Percentiles rank a stretch among this genome's conserved stretches.
Conservation (phyloP, 306 rosid species). For the Cucurbita ficifolia region DNA sequence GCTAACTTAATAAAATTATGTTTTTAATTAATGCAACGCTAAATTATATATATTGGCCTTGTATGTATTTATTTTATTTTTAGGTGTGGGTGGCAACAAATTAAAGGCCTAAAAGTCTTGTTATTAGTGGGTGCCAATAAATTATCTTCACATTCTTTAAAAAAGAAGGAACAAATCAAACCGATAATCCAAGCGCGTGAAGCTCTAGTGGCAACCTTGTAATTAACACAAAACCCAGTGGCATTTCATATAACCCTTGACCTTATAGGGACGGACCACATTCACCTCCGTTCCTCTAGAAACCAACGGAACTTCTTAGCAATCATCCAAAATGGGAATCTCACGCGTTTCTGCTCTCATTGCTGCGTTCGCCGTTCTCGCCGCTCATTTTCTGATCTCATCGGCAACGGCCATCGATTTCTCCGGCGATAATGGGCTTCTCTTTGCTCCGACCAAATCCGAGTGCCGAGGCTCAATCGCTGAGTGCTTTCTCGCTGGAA, state of each 20-base stretch:
- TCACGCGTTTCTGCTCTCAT: constrained; percentile 3
- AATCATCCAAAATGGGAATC: not conserved
- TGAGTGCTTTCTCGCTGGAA: constrained; percentile 47
- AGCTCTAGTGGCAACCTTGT: not conserved
- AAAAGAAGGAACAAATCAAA: not conserved
- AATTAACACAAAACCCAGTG: not conserved
- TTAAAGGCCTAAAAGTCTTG: not conserved
- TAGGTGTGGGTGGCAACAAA: not conserved
- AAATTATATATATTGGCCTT: no score
- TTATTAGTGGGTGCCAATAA: not conserved
- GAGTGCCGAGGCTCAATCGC: constrained; percentile 2
- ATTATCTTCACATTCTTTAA: not conserved
- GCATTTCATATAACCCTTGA: not conserved
- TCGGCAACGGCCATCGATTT: not conserved
- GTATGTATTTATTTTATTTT: not conserved
- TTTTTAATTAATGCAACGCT: no score
- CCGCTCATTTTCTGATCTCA: not conserved
- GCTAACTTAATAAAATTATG: no score
- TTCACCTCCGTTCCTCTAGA: not conserved
- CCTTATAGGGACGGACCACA: not conserved
- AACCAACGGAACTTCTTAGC: not conserved
- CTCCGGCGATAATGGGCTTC: not conserved
- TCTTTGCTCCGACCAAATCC: not conserved
- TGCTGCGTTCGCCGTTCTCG: not conserved
- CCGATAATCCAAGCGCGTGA: not conserved